Evolutionary conservation across 2,329 filamentous ascomycete species (phyloP), one percentile per base, ranked within the genome.

Genomic region (Paecilomyces dactylethromorphus): DNA sequence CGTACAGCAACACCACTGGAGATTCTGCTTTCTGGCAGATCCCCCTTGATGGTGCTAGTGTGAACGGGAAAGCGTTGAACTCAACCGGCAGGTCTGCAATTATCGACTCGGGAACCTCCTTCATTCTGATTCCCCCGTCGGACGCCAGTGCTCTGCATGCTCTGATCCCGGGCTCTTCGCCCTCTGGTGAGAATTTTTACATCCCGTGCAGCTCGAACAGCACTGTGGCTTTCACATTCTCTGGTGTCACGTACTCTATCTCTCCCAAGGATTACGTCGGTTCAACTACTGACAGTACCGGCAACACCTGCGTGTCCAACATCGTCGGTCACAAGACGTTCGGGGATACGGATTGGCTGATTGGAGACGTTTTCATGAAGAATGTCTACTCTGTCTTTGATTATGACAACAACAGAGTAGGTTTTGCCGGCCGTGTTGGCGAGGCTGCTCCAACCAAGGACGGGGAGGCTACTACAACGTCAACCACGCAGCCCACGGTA

Each of bases 341-440:
- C 53, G 75, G 80, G 0, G 80, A 65, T 66, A 70, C 76, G 33
- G 75, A 86, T 29, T 96, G 91, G 91, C 79, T 96, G n/a, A 74
- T 96, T 0, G 92, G 92, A 1, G 91, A 92, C 64, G 84, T 88
- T 0, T 96, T 96, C 66, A 76, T 96, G 61, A 96, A 95, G 78
- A 96, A 95, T 65, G 91, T 96, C 15, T 96, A 96, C 70, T 81
- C 85, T 1, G 87, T 94, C 24, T 96, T 95, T 70, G 92, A 96
- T 71, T 84, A 84, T 56, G 91, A 93, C 55, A 68, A 76, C 39
- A 66, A 66, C 35, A 68, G 70, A 50, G 69, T 79, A 45, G 77
- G 77, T 13, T 71, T 75, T 60, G 72, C 69, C 29, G 33, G 51
- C 33, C 59, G 59, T n/a, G 56, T 56, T 56, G 59, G 54, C 18